A percentile compares a stretch with the other conserved stretches of the same genome.
phyloP scores from a whole-genome alignment of 2,329 filamentous ascomycete species.

The Hortaea sp. region DNA sequence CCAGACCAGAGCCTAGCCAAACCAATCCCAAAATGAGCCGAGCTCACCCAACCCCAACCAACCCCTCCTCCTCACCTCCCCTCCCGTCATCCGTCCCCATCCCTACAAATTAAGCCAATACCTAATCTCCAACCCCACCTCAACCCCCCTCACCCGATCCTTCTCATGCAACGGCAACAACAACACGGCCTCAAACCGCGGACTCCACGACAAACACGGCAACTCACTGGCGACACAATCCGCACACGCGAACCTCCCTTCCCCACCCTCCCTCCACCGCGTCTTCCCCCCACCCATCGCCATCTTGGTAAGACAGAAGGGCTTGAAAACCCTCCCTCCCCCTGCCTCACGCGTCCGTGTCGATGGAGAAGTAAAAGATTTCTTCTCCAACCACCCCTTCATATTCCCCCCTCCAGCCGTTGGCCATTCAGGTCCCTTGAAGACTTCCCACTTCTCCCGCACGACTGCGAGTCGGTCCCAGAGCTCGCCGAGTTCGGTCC shows the following conservation, averaged over 20 bases:
- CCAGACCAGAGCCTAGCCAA: no score
- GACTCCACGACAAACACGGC: conserved; percentile 6
- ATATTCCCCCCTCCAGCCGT: no score
- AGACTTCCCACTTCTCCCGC: conserved; percentile 13
- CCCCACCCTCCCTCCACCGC: conserved; percentile 12
- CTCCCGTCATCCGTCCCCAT: neutral
- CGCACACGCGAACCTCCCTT: conserved; percentile 17
- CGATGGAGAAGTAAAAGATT: conserved; percentile 6
- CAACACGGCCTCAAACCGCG: conserved; percentile 13
- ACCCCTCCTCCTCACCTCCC: neutral
- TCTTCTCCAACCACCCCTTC: no score
- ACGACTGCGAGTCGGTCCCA: conserved; percentile 13
- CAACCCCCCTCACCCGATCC: conserved; percentile 11
- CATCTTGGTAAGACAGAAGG: conserved; percentile 14
- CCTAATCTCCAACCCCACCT: conserved; percentile 13
- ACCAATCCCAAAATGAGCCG: no score
- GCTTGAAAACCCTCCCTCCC: neutral
- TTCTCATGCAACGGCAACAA: conserved; percentile 18
- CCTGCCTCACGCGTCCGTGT: conserved; percentile 4
- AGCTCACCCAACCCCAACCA: no score
- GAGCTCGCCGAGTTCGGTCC: conserved; percentile 8
- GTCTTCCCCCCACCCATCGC: conserved; percentile 8
- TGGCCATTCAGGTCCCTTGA: conserved; percentile 12
- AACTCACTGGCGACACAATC: conserved; percentile 11
- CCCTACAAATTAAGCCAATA: neutral